Evolutionary conservation across 2,329 filamentous ascomycete species (phyloP), one percentile per base, ranked within the genome.

Genomic region (Endocalyx cinctus): DNA sequence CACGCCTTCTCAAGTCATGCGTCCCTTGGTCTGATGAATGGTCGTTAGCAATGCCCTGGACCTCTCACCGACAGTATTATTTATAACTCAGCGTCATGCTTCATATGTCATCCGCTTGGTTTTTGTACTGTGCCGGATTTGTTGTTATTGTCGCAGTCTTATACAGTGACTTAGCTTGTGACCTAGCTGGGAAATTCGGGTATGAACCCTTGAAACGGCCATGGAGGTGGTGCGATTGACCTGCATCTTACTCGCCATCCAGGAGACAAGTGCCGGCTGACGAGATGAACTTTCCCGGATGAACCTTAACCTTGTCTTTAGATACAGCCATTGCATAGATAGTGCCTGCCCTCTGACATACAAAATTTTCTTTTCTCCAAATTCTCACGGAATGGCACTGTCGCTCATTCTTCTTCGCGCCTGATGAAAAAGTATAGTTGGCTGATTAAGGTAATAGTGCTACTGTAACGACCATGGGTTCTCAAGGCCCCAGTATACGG

Each of bases 391-490:
- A 14, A 5, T 27, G 5, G 10, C 14, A 5, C 26, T 16, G n/a
- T 16, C 15, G 11, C 5, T 5, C 5, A 16, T 14, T 14, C 17
- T 10, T 16, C 26, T 5, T n/a, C 26, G 12, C 8, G 25, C 25
- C 15, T 27, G 12, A 19, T 17, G 17, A 17, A 19, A 11, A 11
- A 3, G n/a, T n/a, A n/a, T n/a, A n/a, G 15, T 13, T 29, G 26
- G 19, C 46, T 46, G 28, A 48, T 27, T 10, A 26, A 12, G 7
- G 11, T n/a, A 37, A 25, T 17, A 47, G 43, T n/a, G 27, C 35
- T 28, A 25, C 38, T 25, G 41, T 31, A 33, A 39, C 38, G 52
- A 72, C 55, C 25, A 84, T 84, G 80, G 64, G 74, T 35, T 63
- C 72, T 23, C 57, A 66, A 48, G 52, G 56, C 32, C 57, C 67